phyloP scores from a whole-genome alignment of 108 stramenopile species.

The Pseudonitzschia pungens region DNA sequence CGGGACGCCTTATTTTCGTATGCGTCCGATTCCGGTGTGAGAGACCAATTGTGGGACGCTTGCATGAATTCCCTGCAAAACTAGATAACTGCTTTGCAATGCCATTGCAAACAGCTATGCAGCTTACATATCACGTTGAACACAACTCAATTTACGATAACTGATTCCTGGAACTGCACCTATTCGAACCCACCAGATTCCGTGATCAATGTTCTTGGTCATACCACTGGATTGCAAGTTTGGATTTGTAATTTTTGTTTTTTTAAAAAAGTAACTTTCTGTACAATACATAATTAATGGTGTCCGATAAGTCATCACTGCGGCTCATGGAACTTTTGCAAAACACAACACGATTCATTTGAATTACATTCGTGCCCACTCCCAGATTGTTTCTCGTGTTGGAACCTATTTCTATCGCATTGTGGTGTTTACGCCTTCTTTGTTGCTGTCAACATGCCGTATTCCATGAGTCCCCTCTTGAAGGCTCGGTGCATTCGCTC shows the following conservation, averaged over 20 bases:
- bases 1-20: slow-evolving; percentile 35
- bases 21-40: slow-evolving; percentile 38
- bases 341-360: too few species aligned
- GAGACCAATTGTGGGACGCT: slow-evolving; percentile 55
- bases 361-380: too few species aligned
- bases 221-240: too few species aligned
- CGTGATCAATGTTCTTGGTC: too few species aligned
- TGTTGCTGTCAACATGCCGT: slow-evolving; percentile 92
- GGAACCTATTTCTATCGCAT: not conserved
- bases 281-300: not conserved
- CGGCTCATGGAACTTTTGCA: too few species aligned
- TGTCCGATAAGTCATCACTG: too few species aligned
- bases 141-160: too few species aligned
- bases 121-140: not conserved
- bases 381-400: too few species aligned
- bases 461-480: slow-evolving; percentile 93
- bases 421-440: slow-evolving; percentile 33
- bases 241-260: too few species aligned
- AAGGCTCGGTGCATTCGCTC: slow-evolving; percentile 97
- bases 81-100: not conserved
- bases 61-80: slow-evolving; percentile 39
- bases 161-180: too few species aligned
- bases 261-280: not conserved
- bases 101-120: too few species aligned
- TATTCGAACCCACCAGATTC: too few species aligned